Conservation (phyloP, 257 asterid genomes). For the Verbascum thapsus region DNA sequence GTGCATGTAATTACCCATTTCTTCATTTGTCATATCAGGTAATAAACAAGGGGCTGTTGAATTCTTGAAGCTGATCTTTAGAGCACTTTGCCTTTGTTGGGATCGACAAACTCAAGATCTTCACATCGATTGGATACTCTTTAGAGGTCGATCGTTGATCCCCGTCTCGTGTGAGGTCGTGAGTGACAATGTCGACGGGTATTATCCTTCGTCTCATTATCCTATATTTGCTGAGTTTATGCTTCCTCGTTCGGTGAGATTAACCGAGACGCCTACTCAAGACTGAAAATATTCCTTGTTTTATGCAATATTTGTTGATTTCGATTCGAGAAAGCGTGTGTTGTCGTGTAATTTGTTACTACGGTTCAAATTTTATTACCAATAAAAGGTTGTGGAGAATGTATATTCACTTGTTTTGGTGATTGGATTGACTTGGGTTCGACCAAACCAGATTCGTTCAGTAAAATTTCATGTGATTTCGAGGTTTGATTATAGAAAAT, state of each 20-base stretch:
- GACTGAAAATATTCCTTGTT: conserved; percentile 41
- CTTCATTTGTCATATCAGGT: conserved; percentile 46
- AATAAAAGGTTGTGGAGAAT: not conserved
- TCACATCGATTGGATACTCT: conserved; percentile 94
- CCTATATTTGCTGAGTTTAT: conserved; percentile 83
- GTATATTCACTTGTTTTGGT: no score
- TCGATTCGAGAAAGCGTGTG: no score
- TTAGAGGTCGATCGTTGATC: conserved; percentile 78
- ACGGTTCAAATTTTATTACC: not conserved
- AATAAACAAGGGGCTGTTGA: conserved; percentile 88
- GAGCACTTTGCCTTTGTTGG: conserved; percentile 99
- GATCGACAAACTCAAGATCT: conserved; percentile 98
- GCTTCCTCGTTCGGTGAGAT: conserved; percentile 87
- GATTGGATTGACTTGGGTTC: no score
- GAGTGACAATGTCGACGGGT: conserved; percentile 87
- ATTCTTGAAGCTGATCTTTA: conserved; percentile 73
- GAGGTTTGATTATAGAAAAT: no score
- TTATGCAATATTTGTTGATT: conserved; percentile 20
- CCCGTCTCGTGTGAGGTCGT: conserved; percentile 92
- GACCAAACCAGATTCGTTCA: no score
- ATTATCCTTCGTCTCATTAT: conserved; percentile 86
- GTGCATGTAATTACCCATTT: no score
- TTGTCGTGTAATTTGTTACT: not conserved
- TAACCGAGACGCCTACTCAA: conserved; percentile 59
- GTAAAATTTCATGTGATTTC: no score